Conservation (phyloP, 164 flowering plant species). For the Paratinospora sagittata region DNA sequence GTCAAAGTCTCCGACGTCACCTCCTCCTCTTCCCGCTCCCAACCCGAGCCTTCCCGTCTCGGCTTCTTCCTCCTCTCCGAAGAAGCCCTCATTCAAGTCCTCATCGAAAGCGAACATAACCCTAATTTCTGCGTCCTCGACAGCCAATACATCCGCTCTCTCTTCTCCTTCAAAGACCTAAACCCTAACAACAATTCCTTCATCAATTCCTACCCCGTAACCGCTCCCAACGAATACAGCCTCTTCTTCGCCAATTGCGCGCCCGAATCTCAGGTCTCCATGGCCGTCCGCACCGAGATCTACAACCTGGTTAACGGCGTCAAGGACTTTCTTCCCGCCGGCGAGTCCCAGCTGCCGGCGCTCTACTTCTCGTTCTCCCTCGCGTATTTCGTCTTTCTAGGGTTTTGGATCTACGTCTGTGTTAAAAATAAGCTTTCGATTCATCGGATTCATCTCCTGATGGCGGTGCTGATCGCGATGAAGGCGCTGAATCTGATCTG, state of each 20-base stretch:
- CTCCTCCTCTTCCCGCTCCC: constrained; percentile 27
- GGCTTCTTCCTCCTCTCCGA: constrained; percentile 86
- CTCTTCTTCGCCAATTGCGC: constrained; percentile 81
- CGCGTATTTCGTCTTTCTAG: constrained; percentile 45
- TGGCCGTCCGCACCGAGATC: constrained; percentile 64
- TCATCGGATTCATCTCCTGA: constrained; percentile 71
- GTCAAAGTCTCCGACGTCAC: constrained; percentile 48
- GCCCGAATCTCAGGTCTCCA: constrained; percentile 50
- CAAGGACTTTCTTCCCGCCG: constrained; percentile 69
- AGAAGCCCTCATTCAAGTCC: constrained; percentile 59
- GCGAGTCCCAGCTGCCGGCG: constrained; percentile 64
- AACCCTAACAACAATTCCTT: constrained; percentile 34
- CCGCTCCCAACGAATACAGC: constrained; percentile 55
- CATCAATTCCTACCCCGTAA: constrained; percentile 44
- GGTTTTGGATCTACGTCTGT: constrained; percentile 46
- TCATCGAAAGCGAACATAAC: constrained; percentile 51
- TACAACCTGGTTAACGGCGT: constrained; percentile 48
- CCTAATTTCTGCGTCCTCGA: constrained; percentile 65
- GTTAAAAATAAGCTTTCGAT: constrained; percentile 30
- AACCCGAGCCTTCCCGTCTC: constrained; percentile 44
- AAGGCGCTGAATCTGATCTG: constrained; percentile 66
- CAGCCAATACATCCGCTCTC: constrained; percentile 33
- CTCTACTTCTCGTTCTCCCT: constrained; percentile 45
- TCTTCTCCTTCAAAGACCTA: constrained; percentile 61
- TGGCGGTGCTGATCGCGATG: constrained; percentile 53